These are phyloP conservation scores for Stagonosporopsis vannaccii DNA, from an alignment of 2,329 filamentous ascomycete genomes.

Conservation along the genomic window DNA sequence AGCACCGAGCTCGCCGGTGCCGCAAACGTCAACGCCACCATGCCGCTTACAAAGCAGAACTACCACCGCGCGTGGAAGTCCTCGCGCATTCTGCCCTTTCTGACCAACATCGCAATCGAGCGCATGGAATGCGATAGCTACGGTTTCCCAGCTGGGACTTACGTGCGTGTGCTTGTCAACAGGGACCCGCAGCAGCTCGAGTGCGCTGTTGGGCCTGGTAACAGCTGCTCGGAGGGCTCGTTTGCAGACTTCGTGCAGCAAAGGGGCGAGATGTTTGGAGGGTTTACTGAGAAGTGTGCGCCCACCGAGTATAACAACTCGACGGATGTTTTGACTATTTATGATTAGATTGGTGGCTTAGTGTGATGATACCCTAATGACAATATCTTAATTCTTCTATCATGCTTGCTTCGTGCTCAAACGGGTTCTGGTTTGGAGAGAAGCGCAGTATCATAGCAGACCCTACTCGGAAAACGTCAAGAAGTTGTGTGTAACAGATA, in stretches of 20 bases:
- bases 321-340: slow-evolving; percentile 50
- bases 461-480: no score
- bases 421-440: no score
- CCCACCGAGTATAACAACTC: slow-evolving; percentile 53
- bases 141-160: slow-evolving; percentile 61
- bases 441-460: no score
- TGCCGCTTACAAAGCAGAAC: slow-evolving; percentile 70
- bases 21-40: slow-evolving; percentile 66
- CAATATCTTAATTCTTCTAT: neutral
- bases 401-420: no score
- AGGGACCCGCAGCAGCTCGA: slow-evolving; percentile 58
- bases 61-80: slow-evolving; percentile 69
- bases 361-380: slow-evolving; percentile 12
- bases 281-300: slow-evolving; percentile 53
- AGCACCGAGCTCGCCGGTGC: slow-evolving; percentile 65
- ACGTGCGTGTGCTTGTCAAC: slow-evolving; percentile 61
- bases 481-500: no score
- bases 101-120: slow-evolving; percentile 72
- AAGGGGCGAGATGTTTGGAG: slow-evolving; percentile 54
- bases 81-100: slow-evolving; percentile 69
- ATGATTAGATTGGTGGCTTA: slow-evolving; percentile 22
- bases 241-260: slow-evolving; percentile 55
- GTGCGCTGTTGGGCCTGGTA: slow-evolving; percentile 59
- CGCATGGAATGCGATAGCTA: slow-evolving; percentile 68
- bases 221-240: slow-evolving; percentile 56